Evolutionary conservation across 1,139 yeast genomes (phyloP), one percentile per base, ranked within the genome.

Genomic region (Pichia sp.): DNA sequence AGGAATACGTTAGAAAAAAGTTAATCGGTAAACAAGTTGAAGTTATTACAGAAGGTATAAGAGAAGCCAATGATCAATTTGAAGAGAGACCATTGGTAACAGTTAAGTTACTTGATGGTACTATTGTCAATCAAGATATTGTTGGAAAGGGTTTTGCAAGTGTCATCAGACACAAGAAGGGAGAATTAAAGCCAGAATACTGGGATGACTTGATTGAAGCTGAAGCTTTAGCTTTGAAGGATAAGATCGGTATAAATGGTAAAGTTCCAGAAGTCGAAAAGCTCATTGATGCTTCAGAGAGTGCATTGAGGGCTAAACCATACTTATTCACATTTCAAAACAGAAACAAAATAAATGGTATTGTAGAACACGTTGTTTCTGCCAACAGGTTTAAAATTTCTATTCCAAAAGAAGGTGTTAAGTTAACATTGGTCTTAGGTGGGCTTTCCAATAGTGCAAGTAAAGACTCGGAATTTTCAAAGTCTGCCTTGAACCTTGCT

Each of bases 271-370:
- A 72, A 15, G 68, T 78, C 18, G 77, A 76, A 28, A 71, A 86
- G 52, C 64, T 79, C 33, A 83, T 84, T 32, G 93, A 86, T 59
- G 94, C 94, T 3, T 81, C 91, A 11, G 95, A 84, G 58, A 76
- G 72, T 50, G 68, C 72, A 8, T 65, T 79, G 41, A 77, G 84
- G 54, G 88, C 95, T 31, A 79, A 78, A 50, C 79, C 89, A 2
- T 84, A 80, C 56, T 67, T 84, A 53, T 72, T 82, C 46, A 77
- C 85, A 1, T 74, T 85, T 52, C 77, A 74, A 55, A 76, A 82
- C 52, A 80, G 81, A 62, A 72, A 77, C 22, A 69, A 76, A 49
- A 71, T 84, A 40, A 64, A 79, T 19, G 86, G 77, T 39, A 73
- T 77, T 48, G 88, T 85, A 28, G 95, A 86, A 47, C 80, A 70